phyloP scores from a whole-genome alignment of 371 early-diverging fungal species.

The Batkoa obscura region DNA sequence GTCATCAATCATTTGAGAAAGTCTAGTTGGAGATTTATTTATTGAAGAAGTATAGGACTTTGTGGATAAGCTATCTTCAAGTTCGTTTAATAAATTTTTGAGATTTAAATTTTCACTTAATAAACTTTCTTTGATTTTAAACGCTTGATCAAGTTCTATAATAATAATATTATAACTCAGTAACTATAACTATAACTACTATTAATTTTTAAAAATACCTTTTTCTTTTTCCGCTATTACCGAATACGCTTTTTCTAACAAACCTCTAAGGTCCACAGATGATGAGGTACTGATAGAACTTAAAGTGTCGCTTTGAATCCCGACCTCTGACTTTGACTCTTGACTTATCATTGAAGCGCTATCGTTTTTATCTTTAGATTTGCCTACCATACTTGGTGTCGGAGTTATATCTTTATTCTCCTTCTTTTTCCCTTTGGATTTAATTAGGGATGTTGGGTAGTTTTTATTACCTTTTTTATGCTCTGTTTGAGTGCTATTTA shows the following conservation, averaged over 20 bases:
- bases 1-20: background rate
- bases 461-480: no score
- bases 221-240: background rate
- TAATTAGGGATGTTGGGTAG: no score
- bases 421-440: no score
- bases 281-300: no score
- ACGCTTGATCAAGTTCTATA: constrained; percentile 4
- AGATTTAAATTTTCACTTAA: constrained; percentile 2
- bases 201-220: background rate
- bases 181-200: background rate
- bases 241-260: background rate
- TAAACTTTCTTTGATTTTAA: background rate
- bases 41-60: background rate
- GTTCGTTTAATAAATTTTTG: background rate
- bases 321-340: no score
- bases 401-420: no score
- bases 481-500: no score
- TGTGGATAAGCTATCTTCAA: background rate
- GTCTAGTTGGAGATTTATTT: background rate
- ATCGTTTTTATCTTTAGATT: no score
- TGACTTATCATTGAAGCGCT: no score
- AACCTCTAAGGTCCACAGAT: background rate
- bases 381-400: no score
- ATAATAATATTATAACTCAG: background rate
- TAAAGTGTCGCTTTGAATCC: no score